Percentiles rank a stretch among this genome's conserved stretches.
These are phyloP conservation scores for Thalassiosira oceanica DNA, from an alignment of 352 stramenopile genomes.

Conservation along the genomic window DNA sequence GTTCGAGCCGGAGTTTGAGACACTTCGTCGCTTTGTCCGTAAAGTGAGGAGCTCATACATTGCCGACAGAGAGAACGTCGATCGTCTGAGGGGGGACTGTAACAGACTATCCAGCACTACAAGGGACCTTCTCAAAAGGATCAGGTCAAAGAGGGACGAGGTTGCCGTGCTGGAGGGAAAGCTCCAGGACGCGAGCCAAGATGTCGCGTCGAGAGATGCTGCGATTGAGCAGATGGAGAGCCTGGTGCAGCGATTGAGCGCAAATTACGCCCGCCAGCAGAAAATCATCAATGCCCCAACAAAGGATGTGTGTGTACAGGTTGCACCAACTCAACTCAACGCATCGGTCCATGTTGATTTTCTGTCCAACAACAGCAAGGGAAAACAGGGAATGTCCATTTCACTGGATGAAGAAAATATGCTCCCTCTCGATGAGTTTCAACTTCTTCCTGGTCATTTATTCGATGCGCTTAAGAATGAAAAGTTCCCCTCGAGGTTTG, in stretches of 20 bases:
- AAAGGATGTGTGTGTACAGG: conserved; percentile 21
- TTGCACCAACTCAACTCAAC: conserved; percentile 11
- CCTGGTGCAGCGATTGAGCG: conserved; percentile 39
- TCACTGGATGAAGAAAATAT: conserved; percentile 42
- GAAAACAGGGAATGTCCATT: conserved; percentile 11
- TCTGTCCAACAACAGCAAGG: conserved; percentile 7
- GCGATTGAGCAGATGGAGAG: conserved; percentile 38
- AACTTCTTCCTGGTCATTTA: no score
- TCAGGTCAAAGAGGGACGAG: conserved; percentile 3
- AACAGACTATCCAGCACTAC: conserved; percentile 1
- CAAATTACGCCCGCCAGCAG: conserved; percentile 26
- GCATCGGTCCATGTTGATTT: conserved; percentile 26
- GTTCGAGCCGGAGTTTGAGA: conserved; percentile 12
- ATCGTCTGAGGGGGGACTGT: conserved; percentile 13
- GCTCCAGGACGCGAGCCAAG: conserved; percentile 15
- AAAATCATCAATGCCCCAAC: conserved; percentile 42
- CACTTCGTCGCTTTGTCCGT: conserved; percentile 6
- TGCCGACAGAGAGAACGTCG: conserved; percentile 13
- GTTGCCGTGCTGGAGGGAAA: conserved; percentile 1
- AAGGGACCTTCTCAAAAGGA: conserved; percentile 12
- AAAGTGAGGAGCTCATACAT: conserved; percentile 18
- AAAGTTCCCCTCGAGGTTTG: conserved; percentile 21
- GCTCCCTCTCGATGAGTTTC: no score
- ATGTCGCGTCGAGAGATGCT: conserved; percentile 30
- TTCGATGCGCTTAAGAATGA: conserved; percentile 22